Evolutionary conservation across 305 asterid species (phyloP).

Genomic region (Solanum hybrid): DNA sequence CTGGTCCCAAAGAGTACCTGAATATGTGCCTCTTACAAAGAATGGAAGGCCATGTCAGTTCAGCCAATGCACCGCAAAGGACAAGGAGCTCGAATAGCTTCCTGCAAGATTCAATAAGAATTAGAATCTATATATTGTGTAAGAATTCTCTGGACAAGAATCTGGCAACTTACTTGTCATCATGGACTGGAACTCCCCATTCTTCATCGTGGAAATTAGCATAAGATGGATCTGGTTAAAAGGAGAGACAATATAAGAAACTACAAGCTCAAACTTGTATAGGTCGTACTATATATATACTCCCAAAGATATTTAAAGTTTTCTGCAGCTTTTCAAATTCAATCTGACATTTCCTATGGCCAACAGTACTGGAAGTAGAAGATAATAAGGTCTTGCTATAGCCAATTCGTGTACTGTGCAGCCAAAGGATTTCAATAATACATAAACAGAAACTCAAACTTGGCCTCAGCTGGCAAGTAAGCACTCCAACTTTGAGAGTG

Average conservation of each 20-base stretch:
- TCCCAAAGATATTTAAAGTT: background rate
- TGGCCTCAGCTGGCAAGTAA: background rate
- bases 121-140: background rate
- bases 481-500: background rate
- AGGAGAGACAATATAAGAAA: constrained; percentile 1
- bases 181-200: constrained; percentile 40
- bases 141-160: constrained; percentile 1
- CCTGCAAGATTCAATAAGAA: constrained; percentile 16
- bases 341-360: background rate
- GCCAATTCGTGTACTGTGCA: background rate
- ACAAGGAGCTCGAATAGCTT: constrained; percentile 34
- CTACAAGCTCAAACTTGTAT: background rate
- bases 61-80: constrained; percentile 34
- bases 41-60: constrained; percentile 38
- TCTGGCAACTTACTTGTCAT: constrained; percentile 27
- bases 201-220: constrained; percentile 39
- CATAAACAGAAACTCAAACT: background rate
- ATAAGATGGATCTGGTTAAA: constrained; percentile 25
- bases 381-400: background rate
- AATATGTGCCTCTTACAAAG: constrained; percentile 32
- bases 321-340: background rate
- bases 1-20: constrained; percentile 19
- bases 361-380: background rate
- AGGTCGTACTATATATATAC: background rate
- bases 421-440: background rate